Base-by-base conservation (phyloP, 148 eudicot species). In the Camellia granthamiana region DNA sequence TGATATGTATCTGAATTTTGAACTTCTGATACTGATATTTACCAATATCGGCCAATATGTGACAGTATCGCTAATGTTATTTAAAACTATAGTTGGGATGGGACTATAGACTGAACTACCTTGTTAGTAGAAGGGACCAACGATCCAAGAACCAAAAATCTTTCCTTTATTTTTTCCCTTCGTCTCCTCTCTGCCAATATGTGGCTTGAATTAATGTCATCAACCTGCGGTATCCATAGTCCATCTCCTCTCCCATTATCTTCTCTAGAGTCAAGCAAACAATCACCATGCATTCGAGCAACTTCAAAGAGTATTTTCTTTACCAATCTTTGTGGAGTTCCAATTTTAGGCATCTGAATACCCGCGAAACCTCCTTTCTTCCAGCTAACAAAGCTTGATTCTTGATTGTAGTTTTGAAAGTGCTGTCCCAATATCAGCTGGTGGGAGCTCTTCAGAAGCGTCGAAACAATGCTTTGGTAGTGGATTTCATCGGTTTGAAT, bases 251-350 rank as follows among this genome's bases (percentile, higher is more conserved):
- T 79, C 62, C 19, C 82, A 76, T 73, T 54, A 8, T 82, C 86
- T 65, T 88, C 87, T 76, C 72, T 80, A 10, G 79, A 46, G 58
- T 86, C 86, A 6, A 69, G 9, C 47, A 77, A 69, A 46, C 15
- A 69, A 56, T 44, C 81, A 21, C 76, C 67, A 44, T 89, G 92
- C 93, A 85, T 88, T 76, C 51, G 82, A 58, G 96, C 84, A 65
- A 94, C 91, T 84, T 94, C 91, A 77, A 88, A 75, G 43, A 94
- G 81, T 21, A 89, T 85, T 62, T 84, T 89, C 91, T 94, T 94
- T 71, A 92, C 82, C 74, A 90, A 58, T 68, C 76, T 84, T 55
- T 94, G 98, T n/a, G 91, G 47, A 68, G 63, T 72, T 70, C 84
- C 81, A 77, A 74, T 55, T 75, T 52, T 77, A 21, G 79, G 71